Base-by-base conservation (phyloP, 305 asterid species). In the Fraxinus floribunda region DNA sequence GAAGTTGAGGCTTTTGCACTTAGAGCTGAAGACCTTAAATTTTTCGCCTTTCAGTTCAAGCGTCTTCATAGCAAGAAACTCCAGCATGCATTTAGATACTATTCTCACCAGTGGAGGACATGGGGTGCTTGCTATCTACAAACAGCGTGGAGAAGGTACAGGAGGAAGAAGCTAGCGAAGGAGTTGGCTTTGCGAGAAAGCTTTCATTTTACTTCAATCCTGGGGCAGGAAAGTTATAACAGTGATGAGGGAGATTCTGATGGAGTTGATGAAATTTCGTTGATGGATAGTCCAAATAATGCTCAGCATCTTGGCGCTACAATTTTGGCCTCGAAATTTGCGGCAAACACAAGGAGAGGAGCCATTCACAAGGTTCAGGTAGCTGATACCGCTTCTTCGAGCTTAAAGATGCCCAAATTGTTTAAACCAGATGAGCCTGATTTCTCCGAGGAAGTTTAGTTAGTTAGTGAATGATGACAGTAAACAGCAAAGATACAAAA, bases 61-160 rank as follows among this genome's bases (percentile, higher is more conserved):
- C 93, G 94, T 52, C 97, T 96, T 30, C 96, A 94, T 79, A 96
- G 98, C 93, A 93, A 89, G 98, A 94, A 91, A 82, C 94, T 94
- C 13, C 99, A 96, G 85, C 98, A 92, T 46, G 99, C 98, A 2
- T 96, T 96, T 75, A 87, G 99, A 84, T 94, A 93, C 90, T 93
- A 94, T 80, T 96, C 99, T n/a, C 96, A 93, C 26, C 99, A 96
- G 38, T 94, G 99, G 99, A 86, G 99, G 79, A 92, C 98, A 34
- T 94, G 99, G 99, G 95, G 95, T n/a, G 88, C 99, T 64, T 96
- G 98, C 78, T 93, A 79, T 57, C 24, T 96, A 20, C 95, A 94
- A 85, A 86, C 93, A 0, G 97, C 94, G 0, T 94, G 98, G 98
- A 90, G 99, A 81, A 87, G 96, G 93, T 90, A 82, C 80, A 90